A percentile compares a stretch with the other conserved stretches of the same genome.
Conservation (phyloP, 2,329 filamentous ascomycete species). For the Penicillium sclerotigenum region DNA sequence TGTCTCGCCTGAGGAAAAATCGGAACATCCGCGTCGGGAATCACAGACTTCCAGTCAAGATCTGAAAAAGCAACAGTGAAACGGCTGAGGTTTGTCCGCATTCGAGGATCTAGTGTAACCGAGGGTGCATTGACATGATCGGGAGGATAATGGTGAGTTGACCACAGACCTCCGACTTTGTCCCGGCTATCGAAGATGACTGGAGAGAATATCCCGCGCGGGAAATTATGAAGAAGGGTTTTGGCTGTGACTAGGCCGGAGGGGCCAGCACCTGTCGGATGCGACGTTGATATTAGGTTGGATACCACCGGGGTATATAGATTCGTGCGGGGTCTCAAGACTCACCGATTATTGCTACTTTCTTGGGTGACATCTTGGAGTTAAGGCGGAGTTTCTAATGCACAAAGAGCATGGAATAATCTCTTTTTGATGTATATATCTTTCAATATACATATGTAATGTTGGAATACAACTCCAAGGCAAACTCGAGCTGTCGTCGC, state of each 20-base stretch:
- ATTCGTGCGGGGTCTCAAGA: not conserved
- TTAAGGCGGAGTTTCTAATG: not conserved
- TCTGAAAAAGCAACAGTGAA: conserved; percentile 66
- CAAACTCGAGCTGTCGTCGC: not conserved
- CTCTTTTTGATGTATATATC: too few species aligned
- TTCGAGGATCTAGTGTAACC: conserved; percentile 56
- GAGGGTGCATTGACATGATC: not conserved
- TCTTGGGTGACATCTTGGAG: conserved; percentile 36
- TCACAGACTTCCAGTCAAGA: conserved; percentile 61
- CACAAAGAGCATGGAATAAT: too few species aligned
- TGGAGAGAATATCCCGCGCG: conserved; percentile 58
- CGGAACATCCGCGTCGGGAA: conserved; percentile 46
- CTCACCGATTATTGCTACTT: conserved; percentile 53
- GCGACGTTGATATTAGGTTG: conserved; percentile 2
- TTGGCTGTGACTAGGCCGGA: conserved; percentile 70
- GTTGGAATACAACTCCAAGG: not conserved
- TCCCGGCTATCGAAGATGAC: conserved; percentile 66
- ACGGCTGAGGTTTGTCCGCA: conserved; percentile 64
- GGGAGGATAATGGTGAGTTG: conserved; percentile 30
- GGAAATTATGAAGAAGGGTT: conserved; percentile 62
- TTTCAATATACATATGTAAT: too few species aligned
- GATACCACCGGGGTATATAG: not conserved
- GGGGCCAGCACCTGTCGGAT: conserved; percentile 60
- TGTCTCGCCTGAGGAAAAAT: conserved; percentile 75
- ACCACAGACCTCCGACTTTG: conserved; percentile 77